Evolutionary conservation across 345 rosid species (phyloP), one percentile per base, ranked within the genome.

Genomic region (Triadica sebifera): DNA sequence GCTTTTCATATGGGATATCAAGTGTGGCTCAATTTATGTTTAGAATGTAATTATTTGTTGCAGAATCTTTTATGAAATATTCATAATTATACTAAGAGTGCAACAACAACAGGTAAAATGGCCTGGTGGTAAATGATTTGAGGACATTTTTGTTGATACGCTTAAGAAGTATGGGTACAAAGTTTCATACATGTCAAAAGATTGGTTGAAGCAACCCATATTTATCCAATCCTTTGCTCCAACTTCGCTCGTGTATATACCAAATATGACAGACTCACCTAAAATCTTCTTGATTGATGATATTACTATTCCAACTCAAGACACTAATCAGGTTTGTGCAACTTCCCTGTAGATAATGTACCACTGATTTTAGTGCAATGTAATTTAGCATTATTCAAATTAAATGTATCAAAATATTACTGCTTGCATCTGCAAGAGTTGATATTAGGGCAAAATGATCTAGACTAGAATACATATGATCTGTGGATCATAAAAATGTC

Each of bases 141-240:
- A 95, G 81, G 98, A 93, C 77, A 78, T 78, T 84, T 86, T 93
- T 76, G 89, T 93, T 77, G 86, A 81, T 75, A 87, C 87, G 19
- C 86, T 95, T n/a, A 43, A 86, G 79, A 95, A 91, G 76, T 91
- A 93, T 70, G 92, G 94, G 63, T 95, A 93, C 77, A 82, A 70
- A 65, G 99, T 98, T 67, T 63, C 97, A 66, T 95, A 91, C 70
- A 46, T 89, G 94, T 95, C 97, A 10, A 24, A 91, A 74, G 83
- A 90, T 55, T 95, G 99, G 99, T 73, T 82, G 77, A 91, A 89
- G 66, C 87, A 91, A 62, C 99, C 98, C 10, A 70, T 87, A 13
- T 93, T 95, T 71, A 91, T 95, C 72, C 99, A 95, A 86, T 95
- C 99, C 11, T 93, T 95, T 71, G 98, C 98, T 64, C 96, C 98